Percentiles rank a stretch among this genome's conserved stretches.
phyloP scores from a whole-genome alignment of 2,329 filamentous ascomycete species.

The Colletotrichum tamarilloi region DNA sequence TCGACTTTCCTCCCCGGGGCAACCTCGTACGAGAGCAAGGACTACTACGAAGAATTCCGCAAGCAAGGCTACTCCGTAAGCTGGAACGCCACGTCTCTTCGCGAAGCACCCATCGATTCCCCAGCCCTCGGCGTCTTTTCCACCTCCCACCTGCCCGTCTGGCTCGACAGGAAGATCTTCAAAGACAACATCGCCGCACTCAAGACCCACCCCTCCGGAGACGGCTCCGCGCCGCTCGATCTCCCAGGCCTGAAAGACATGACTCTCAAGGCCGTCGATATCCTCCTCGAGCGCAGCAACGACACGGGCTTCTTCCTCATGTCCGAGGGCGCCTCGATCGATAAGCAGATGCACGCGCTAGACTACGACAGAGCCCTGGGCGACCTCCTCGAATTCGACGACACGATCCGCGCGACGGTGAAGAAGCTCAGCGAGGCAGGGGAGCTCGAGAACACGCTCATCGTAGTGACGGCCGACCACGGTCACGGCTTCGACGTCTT shows the following conservation, averaged over 20 bases:
- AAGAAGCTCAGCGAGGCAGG: slow-evolving; percentile 73
- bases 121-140: slow-evolving; percentile 84
- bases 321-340: slow-evolving; percentile 86
- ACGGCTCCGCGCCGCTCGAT: slow-evolving; percentile 72
- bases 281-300: slow-evolving; percentile 73
- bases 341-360: slow-evolving; percentile 89
- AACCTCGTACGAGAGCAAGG: slow-evolving; percentile 73
- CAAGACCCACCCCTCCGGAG: slow-evolving; percentile 76
- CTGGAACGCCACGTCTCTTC: slow-evolving; percentile 78
- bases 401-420: slow-evolving; percentile 81
- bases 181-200: slow-evolving; percentile 73
- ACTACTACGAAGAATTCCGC: slow-evolving; percentile 83
- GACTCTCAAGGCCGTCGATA: slow-evolving; percentile 87
- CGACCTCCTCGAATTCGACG: slow-evolving; percentile 86
- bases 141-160: slow-evolving; percentile 80
- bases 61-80: slow-evolving; percentile 79
- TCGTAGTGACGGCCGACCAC: slow-evolving; percentile 88
- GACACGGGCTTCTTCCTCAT: slow-evolving; percentile 87
- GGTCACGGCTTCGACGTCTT: slow-evolving; percentile 91
- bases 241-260: slow-evolving; percentile 89
- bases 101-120: slow-evolving; percentile 64
- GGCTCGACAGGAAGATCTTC: slow-evolving; percentile 88
- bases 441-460: slow-evolving; percentile 78
- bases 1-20: slow-evolving; percentile 80
- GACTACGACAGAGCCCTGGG: slow-evolving; percentile 89